Evolutionary conservation across 129 eudicot genomes (phyloP), one percentile per base, ranked within the genome.

Genomic region (carrot (Daucus carota)): DNA sequence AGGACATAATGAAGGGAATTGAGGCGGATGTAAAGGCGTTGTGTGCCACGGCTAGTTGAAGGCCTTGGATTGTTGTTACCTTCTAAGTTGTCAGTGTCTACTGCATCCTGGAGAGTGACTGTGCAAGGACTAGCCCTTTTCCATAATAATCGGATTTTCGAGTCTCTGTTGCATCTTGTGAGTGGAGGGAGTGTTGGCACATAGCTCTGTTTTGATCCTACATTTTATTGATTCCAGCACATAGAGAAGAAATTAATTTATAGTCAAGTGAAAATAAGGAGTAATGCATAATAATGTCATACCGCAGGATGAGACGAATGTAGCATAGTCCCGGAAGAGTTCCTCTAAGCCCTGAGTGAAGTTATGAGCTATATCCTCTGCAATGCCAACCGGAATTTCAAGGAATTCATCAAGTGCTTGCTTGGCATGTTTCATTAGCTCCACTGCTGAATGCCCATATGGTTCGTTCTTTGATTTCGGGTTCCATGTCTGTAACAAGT

Each of bases 401-500:
- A 94, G 88, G 85, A 94, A 94, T 74, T 83, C 86, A 12, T 80
- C 88, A 62, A 88, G 71, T 42, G 85, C 77, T 62, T 94, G 96
- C 83, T 84, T 94, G 47, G 87, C 86, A 75, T 81, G 85, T 74
- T 70, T 87, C 79, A 94, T 73, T 42, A 94, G 84, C 62, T 94
- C 97, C 11, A 80, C 90, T 1, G 96, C 93, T 24, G 99, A 94
- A 74, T 89, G 87, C 29, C 97, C 92, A 15, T 91, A 91, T 13
- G 99, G 99, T 82, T 94, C 97, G 2, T 75, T 84, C 83, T 94
- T 94, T 3, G 99, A 94, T 82, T 89, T 94, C 16, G 99, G 99
- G 72, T 94, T 91, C 99, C 99, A 94, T 46, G 99, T 89, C 99
- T 94, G 57, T 40, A n/a, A n/a, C n/a, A n/a, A n/a, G n/a, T n/a